Evolutionary conservation across 2,329 filamentous ascomycete genomes (phyloP), one percentile per base, ranked within the genome.

Genomic region (Aspergillus piperis): DNA sequence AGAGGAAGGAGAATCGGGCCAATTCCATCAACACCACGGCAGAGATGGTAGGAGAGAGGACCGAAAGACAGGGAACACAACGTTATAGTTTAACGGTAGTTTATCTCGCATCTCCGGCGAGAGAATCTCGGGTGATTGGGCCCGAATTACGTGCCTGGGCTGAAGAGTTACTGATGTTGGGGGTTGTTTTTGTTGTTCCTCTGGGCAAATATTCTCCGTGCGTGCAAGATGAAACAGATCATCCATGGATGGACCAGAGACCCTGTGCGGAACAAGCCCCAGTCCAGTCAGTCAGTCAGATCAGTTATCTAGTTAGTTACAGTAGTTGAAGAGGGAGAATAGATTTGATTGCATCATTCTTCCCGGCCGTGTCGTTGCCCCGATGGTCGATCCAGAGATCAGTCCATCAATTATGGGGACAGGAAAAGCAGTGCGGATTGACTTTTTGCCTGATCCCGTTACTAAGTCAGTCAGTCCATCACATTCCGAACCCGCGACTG

Each of bases 11-110:
- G 11, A 11, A 36, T 36, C 32, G 11, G 11, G 32, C 32, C 32
- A 13, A 36, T 11, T 36, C 11, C 10, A 36, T 36, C 32, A 36
- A 36, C 11, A 36, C 32, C 32, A 36, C 32, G 32, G 32, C 11
- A 36, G 11, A 11, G 27, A 11, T 30, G 27, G 27, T 30, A 30
- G 27, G 27, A 30, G 27, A 27, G 27, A 1, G 27, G n/a, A 4
- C 38, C 17, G 38, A 41, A 41, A 17, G 39, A 10, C 39, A 42
- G 41, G 41, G 41, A 42, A 11, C 32, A 42, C 17, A 8, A 19
- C 41, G 41, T 42, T 19, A 42, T 49, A 49, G 47, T 25, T 49
- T 49, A 30, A 49, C n/a, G 47, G 47, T 49, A 49, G 47, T 49
- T 49, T 49, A 49, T 49, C 47, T 49, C 17, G 47, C 47, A 49